Evolutionary conservation across 768 basidiomycete species (phyloP), one percentile per base, ranked within the genome.

Genomic region (Phanerodontia chrysosporium): DNA sequence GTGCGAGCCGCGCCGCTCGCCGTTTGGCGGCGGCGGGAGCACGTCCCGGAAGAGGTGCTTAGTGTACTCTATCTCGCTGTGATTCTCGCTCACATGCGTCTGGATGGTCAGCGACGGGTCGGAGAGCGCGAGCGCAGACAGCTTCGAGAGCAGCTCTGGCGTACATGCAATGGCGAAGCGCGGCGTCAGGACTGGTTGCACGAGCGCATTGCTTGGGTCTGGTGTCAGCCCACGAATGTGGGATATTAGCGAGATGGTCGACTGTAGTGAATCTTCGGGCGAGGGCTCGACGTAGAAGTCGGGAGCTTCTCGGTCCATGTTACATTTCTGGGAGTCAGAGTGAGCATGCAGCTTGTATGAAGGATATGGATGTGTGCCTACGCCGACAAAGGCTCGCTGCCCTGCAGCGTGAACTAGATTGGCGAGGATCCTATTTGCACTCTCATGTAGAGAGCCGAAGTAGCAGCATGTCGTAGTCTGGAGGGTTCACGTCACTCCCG

Each of bases 151-250:
- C 29, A 95, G 83, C n/a, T 81, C 74, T 13, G 78, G 71, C 0
- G 94, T 85, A 73, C 94, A 96, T 12, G 91, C 86, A 59, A 98
- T 89, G 24, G 96, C 96, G 71, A 98, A 98, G n/a, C 96, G 90
- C 14, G 96, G 96, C 0, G 96, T 98, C 45, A 98, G 74, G 66
- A 94, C 85, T 4, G 96, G 96, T 57, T 90, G 90, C 10, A 98
- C 89, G 7, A 95, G 78, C 75, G 66, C 51, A 25, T 48, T 69
- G 67, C 14, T 30, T 27, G 60, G 62, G 12, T 45, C 24, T 25
- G 70, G 68, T 2, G 81, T 71, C 51, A 92, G 73, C 4, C 79
- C 68, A 39, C 82, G 82, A 66, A 97, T 87, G 73, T 95, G 74
- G 0, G 76, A 58, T 62, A 98, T 86, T 27, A 95, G 78, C 18